Evolutionary conservation across 2,329 filamentous ascomycete genomes (phyloP), one percentile per base, ranked within the genome.

Genomic region (Paracoccidioides brasiliensis): DNA sequence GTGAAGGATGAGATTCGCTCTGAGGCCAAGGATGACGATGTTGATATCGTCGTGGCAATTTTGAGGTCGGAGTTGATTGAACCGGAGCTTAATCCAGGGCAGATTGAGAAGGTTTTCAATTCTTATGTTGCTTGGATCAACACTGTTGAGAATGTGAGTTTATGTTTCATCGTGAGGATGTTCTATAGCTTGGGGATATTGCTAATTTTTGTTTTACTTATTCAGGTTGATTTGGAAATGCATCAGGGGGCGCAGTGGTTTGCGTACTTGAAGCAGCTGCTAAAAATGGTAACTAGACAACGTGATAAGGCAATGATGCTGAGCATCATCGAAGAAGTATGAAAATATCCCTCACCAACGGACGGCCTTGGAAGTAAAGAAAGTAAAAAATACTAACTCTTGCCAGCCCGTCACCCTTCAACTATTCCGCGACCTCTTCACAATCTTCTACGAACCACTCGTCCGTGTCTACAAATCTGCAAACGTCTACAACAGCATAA

Each of bases 231-330:
- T 62, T 84, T 88, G 57, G 88, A 95, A 67, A 82, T 96, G 72
- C 87, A 87, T 66, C 83, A 91, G 67, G 90, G 90, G 0, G 93
- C 91, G 0, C 84, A 95, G 67, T 81, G 95, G 51, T 98, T 96
- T 69, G 94, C 91, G 1, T 86, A 95, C 64, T 77, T 98, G 62
- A 98, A 98, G 73, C 91, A 96, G 69, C 79, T 96, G 40, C 77
- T 97, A 66, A 97, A 97, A 74, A 78, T 98, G 38, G 86, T 90
- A 70, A 91, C 89, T 9, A 81, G 93, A 51, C 88, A 95, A 66
- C 81, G 91, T 50, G 93, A 98, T 70, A 98, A 98, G 81, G 78
- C 84, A 37, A 96, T 95, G 90, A 97, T 98, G 91, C 77, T 96
- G 55, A 82, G 84, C 59, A 84, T 97, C 64, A 93, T 98, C 53